Base-by-base conservation (phyloP, 768 basidiomycete species). In the Dictyophora rubrovolvata region DNA sequence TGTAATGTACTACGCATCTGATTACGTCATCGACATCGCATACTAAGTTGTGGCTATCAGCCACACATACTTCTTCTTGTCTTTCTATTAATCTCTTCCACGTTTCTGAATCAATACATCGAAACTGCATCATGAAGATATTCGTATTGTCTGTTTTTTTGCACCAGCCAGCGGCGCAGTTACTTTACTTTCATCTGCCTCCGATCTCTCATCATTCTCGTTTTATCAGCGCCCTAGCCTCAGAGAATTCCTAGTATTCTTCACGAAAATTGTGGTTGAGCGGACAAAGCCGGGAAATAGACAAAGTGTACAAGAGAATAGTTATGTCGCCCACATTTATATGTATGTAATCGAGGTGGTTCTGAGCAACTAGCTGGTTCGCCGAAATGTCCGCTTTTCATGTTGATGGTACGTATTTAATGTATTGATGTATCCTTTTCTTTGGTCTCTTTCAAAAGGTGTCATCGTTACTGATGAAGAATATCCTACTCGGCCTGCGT, bases 401-500 rank as follows among this genome's bases (percentile, higher is more conserved):
- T 52, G 53, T 62, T 46, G n/a, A n/a, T n/a, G n/a, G n/a, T n/a
- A n/a, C n/a, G n/a, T n/a, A n/a, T n/a, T n/a, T n/a, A n/a, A n/a
- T n/a, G n/a, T n/a, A n/a, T n/a, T n/a, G n/a, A n/a, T n/a, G 53
- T 55, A 65, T 54, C 28, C 52, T 54, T 33, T 47, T 10, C 58
- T 42, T 48, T n/a, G n/a, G n/a, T n/a, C n/a, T n/a, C n/a, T n/a
- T 58, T 53, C 56, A 22, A n/a, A 67, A 94, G 93, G 82, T 60
- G 89, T 97, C 57, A 84, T 98, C 65, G 88, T 98, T 65, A 87
- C 93, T 18, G 94, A 97, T 73, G 79, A 89, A 52, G 96, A 98
- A 70, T 99, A 99, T 71, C 96, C 95, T 56, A 89, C 93, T 57
- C 85, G 96, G 59, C 91, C 94, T 5, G 95, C 93, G 1, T 99